Conservation (phyloP, 768 basidiomycete species). For the Auriscalpium vulgare region DNA sequence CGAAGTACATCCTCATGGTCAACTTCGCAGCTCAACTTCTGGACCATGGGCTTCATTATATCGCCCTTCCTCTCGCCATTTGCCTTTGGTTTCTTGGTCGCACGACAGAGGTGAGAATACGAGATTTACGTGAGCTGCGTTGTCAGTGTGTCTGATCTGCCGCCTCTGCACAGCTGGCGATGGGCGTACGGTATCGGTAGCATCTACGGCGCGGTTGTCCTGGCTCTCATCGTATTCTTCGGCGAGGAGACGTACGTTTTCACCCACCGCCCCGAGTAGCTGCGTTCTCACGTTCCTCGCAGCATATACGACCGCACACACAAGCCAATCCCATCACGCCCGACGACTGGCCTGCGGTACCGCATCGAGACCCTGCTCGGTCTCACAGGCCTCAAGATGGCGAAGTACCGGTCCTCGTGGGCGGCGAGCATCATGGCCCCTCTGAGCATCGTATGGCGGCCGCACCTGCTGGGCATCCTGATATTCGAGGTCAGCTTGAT, state of each 20-base stretch:
- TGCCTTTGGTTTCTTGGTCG: slow-evolving; percentile 60
- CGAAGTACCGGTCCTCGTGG: slow-evolving; percentile 47
- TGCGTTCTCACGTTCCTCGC: slow-evolving; percentile 1
- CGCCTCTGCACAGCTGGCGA: slow-evolving; percentile 33
- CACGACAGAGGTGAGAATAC: slow-evolving; percentile 32
- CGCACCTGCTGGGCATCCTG: slow-evolving; percentile 47
- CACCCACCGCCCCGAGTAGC: neutral
- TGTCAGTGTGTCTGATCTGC: neutral
- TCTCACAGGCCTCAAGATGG: slow-evolving; percentile 50
- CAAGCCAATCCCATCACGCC: slow-evolving; percentile 38
- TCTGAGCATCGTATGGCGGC: slow-evolving; percentile 51
- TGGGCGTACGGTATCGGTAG: slow-evolving; percentile 64
- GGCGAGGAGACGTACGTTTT: slow-evolving; percentile 55
- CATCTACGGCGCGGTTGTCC: slow-evolving; percentile 48
- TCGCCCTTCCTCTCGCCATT: slow-evolving; percentile 61
- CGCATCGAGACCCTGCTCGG: slow-evolving; percentile 55
- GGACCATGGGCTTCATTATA: slow-evolving; percentile 69
- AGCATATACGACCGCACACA: slow-evolving; percentile 59
- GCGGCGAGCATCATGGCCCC: slow-evolving; percentile 33
- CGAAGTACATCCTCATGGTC: neutral
- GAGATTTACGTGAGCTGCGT: neutral
- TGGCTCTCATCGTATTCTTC: slow-evolving; percentile 49
- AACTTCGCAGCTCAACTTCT: slow-evolving; percentile 46
- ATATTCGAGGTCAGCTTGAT: slow-evolving; percentile 36
- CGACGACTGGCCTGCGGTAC: slow-evolving; percentile 35